Evolutionary conservation across 352 stramenopile species (phyloP).

Genomic region (Peronospora belbahrii): DNA sequence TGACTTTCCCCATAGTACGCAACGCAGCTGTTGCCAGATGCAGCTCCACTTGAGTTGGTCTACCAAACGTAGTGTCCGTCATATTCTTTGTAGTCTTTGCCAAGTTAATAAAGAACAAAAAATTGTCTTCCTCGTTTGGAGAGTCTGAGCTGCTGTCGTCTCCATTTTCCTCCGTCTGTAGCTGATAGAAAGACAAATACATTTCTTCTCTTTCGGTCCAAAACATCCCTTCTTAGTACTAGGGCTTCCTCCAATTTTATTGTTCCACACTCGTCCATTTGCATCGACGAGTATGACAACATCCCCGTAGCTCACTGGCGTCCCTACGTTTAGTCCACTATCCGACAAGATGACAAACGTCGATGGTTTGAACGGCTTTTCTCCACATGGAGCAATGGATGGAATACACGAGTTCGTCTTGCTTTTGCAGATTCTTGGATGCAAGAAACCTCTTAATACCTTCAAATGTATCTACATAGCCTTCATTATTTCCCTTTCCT

Average conservation of each 20-base stretch:
- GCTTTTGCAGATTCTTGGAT: conserved; percentile 55
- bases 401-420: conserved; percentile 60
- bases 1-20: conserved; percentile 50
- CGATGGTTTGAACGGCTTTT: conserved; percentile 41
- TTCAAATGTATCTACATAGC: conserved; percentile 71
- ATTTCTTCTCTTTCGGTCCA: conserved; percentile 73
- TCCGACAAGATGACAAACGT: conserved; percentile 63
- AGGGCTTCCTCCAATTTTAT: conserved; percentile 72
- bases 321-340: conserved; percentile 42
- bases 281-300: conserved; percentile 76
- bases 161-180: conserved; percentile 30
- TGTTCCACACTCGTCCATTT: conserved; percentile 69
- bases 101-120: conserved; percentile 58
- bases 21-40: conserved; percentile 43
- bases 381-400: conserved; percentile 32
- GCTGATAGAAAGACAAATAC: conserved; percentile 72
- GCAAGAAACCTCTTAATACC: conserved; percentile 46
- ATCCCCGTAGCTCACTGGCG: conserved; percentile 71
- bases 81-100: conserved; percentile 54
- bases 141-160: conserved; percentile 43
- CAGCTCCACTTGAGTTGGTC: conserved; percentile 44
- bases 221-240: conserved; percentile 79
- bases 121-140: conserved; percentile 53
- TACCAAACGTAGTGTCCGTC: conserved; percentile 62
- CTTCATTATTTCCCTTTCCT: conserved; percentile 15